A percentile compares a stretch with the other conserved stretches of the same genome.
Conservation (phyloP, 306 rosid genomes). For the Sicyos baderoa region DNA sequence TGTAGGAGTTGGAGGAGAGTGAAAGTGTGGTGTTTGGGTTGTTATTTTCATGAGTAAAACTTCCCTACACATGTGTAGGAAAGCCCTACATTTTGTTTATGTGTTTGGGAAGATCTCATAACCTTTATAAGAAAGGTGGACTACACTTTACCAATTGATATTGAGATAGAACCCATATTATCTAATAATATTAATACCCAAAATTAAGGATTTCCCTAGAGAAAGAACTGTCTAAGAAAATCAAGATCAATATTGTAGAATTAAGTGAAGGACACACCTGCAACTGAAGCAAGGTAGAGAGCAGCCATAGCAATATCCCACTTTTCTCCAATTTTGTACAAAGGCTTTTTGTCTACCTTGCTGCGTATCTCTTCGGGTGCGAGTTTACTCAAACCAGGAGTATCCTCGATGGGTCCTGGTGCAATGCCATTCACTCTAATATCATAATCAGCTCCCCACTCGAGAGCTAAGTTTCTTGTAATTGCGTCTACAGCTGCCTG, state of each 20-base stretch:
- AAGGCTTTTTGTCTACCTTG: slow-evolving; percentile 37
- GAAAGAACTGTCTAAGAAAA: not conserved
- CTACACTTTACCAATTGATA: too few species aligned
- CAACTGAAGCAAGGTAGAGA: slow-evolving; percentile 69
- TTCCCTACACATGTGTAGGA: too few species aligned
- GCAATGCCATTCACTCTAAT: slow-evolving; percentile 91
- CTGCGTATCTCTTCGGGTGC: slow-evolving; percentile 55
- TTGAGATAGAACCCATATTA: too few species aligned
- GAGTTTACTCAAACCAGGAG: slow-evolving; percentile 83
- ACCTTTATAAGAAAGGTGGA: too few species aligned
- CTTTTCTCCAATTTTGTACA: slow-evolving; percentile 69
- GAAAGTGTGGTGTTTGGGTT: too few species aligned
- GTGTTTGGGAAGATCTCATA: too few species aligned
- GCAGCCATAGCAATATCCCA: slow-evolving; percentile 99
- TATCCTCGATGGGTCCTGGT: slow-evolving; percentile 83
- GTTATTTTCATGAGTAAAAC: too few species aligned
- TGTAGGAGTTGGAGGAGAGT: too few species aligned
- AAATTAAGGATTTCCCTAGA: too few species aligned
- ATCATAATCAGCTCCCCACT: slow-evolving; percentile 92
- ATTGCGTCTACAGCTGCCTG: slow-evolving; percentile 96
- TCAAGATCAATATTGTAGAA: slow-evolving; percentile 7
- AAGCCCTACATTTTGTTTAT: too few species aligned
- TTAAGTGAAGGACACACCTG: slow-evolving; percentile 42
- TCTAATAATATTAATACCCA: too few species aligned
- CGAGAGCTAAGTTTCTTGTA: slow-evolving; percentile 86